Conservation (phyloP, 2,329 filamentous ascomycete species). For the Xylaria hypoxylon region DNA sequence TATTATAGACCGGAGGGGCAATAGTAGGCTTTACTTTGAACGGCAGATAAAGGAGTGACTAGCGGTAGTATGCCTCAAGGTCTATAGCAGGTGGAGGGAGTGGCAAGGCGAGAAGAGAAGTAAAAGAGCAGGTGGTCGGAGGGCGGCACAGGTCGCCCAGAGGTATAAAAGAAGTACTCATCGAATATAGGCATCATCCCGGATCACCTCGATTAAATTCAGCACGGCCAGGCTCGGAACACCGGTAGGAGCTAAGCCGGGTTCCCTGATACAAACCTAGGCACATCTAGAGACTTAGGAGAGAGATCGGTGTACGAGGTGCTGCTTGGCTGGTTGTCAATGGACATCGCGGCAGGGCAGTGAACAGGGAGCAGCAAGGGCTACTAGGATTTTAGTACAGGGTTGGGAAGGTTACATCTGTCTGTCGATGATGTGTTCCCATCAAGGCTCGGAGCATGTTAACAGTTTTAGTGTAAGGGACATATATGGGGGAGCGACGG, state of each 20-base stretch:
- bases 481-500: slow-evolving; percentile 49
- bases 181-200: slow-evolving; percentile 57
- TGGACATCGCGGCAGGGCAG: slow-evolving; percentile 49
- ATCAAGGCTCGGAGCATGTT: slow-evolving; percentile 50
- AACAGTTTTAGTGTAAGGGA: slow-evolving; percentile 47
- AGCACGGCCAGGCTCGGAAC: slow-evolving; percentile 62
- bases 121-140: slow-evolving; percentile 55
- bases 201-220: slow-evolving; percentile 52
- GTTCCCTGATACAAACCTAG: slow-evolving; percentile 60
- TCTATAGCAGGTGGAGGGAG: slow-evolving; percentile 55
- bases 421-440: slow-evolving; percentile 56
- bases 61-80: slow-evolving; percentile 51
- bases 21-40: slow-evolving; percentile 54
- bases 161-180: slow-evolving; percentile 65
- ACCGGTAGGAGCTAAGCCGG: slow-evolving; percentile 64
- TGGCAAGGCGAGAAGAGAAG: slow-evolving; percentile 60
- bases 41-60: slow-evolving; percentile 64
- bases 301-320: slow-evolving; percentile 52
- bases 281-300: slow-evolving; percentile 50
- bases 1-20: slow-evolving; percentile 58
- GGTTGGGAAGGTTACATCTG: slow-evolving; percentile 56
- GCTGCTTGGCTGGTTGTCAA: slow-evolving; percentile 55
- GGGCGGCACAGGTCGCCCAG: slow-evolving; percentile 61
- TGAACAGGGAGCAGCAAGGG: slow-evolving; percentile 46
- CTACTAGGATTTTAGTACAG: slow-evolving; percentile 54